These are phyloP conservation scores for Colletotrichum cuscutae DNA, from an alignment of 2,329 filamentous ascomycete genomes.

Conservation along the genomic window DNA sequence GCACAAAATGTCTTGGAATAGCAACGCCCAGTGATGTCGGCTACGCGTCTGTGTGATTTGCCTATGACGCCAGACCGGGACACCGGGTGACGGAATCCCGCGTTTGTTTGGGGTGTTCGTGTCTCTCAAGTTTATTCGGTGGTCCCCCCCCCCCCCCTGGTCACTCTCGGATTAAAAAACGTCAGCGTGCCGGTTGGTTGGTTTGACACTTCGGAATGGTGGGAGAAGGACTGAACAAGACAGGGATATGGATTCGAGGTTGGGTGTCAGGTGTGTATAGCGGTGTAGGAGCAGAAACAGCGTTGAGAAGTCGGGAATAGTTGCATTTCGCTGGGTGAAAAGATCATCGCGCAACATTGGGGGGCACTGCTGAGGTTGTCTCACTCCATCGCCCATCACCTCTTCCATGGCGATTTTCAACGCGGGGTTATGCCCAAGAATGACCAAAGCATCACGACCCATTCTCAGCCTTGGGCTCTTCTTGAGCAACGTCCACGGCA, in stretches of 20 bases:
- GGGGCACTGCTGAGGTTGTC: too few relatives aligned
- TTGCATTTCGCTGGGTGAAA: background rate
- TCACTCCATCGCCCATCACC: background rate
- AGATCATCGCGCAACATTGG: background rate
- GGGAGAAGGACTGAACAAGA: background rate
- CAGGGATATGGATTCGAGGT: conserved; percentile 12
- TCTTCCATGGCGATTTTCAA: background rate
- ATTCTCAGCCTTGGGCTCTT: background rate
- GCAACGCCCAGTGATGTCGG: background rate
- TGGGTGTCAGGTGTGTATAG: background rate
- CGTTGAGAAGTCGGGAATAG: conserved; percentile 7
- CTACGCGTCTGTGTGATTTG: background rate
- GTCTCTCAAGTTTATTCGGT: conserved; percentile 15
- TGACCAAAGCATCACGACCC: background rate
- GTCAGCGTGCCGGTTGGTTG: background rate
- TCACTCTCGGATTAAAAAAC: background rate
- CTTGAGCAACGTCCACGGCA: background rate
- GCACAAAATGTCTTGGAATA: background rate
- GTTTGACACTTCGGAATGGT: background rate
- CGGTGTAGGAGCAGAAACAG: background rate
- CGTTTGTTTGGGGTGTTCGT: background rate
- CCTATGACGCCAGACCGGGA: conserved; percentile 29
- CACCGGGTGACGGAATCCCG: conserved; percentile 31
- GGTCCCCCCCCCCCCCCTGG: background rate
- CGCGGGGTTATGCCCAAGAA: background rate